A percentile compares a stretch with the other conserved stretches of the same genome.
Conservation (phyloP, 2,329 filamentous ascomycete genomes). For the Eurotiales sp. region DNA sequence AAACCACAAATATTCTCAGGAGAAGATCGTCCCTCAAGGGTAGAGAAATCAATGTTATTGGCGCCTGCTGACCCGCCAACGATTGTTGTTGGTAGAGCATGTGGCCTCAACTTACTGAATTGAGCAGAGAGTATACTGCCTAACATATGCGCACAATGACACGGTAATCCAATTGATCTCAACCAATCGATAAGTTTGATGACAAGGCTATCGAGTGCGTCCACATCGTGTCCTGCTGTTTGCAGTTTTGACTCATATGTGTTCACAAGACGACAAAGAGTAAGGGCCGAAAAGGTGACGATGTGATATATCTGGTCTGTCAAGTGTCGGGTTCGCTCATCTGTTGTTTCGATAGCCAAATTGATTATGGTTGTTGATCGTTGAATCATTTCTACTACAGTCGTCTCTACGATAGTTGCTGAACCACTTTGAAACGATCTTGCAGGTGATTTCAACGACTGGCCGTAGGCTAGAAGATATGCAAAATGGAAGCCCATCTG, state of each 20-base stretch:
- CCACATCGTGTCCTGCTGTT: slow-evolving; percentile 34
- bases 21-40: not conserved
- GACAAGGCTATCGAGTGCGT: slow-evolving; percentile 32
- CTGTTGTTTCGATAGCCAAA: slow-evolving; percentile 42
- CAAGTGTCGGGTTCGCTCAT: slow-evolving; percentile 43
- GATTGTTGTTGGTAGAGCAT: not conserved
- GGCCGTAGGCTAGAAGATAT: slow-evolving; percentile 41
- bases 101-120: slow-evolving; percentile 7
- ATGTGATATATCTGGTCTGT: slow-evolving; percentile 49
- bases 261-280: slow-evolving; percentile 28
- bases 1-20: not conserved
- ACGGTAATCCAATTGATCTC: slow-evolving; percentile 39
- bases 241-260: slow-evolving; percentile 33
- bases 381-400: slow-evolving; percentile 41
- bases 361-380: slow-evolving; percentile 39
- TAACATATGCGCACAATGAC: slow-evolving; percentile 40
- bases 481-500: slow-evolving; percentile 47
- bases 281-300: slow-evolving; percentile 41
- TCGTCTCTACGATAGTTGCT: slow-evolving; percentile 28
- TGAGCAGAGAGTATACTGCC: slow-evolving; percentile 33
- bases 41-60: not conserved
- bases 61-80: no score
- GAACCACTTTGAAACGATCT: slow-evolving; percentile 8
- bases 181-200: slow-evolving; percentile 38
- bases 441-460: slow-evolving; percentile 33